Evolutionary conservation across 2,329 filamentous ascomycete genomes (phyloP), one percentile per base, ranked within the genome.

Genomic region (Aureobasidium sp.): DNA sequence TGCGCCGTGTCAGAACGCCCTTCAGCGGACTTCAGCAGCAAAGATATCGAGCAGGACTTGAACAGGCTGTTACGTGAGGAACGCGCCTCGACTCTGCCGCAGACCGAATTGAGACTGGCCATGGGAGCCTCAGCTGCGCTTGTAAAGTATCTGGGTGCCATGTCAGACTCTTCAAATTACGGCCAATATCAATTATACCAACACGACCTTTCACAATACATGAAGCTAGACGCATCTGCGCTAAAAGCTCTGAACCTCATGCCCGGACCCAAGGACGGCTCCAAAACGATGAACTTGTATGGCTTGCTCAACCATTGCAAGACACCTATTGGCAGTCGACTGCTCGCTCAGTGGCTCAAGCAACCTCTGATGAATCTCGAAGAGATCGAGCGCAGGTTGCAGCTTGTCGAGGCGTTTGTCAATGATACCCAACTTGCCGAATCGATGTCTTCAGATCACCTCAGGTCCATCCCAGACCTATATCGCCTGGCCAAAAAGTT

Each of bases 101-200:
- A 96, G 74, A 93, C 91, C 0, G 93, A 99, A 64, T 79, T 97
- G 60, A 97, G 96, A 76, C 80, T 97, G 50, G 94, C 94, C 3
- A 97, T 99, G 92, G 91, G 92, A 15, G 90, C 94, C 34, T 92
- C 94, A 0, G 88, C 94, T 6, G 90, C 93, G 8, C 78, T 99
- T 68, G 96, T 99, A 78, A 96, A 93, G 73, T 99, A 99, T 68
- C 83, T 99, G 3, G 88, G 89, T 39, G 87, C 95, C 39, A 84
- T 99, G 76, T 90, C 94, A 34, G 94, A 99, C 72, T 80, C 90
- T 1, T 91, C 90, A 62, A 99, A 99, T 75, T 97, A 97, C 74
- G 94, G 95, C 3, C 93, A 99, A 72, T 99, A 95, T 71, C 90
- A 93, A 73, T 83, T 99, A 17, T 99, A 97, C 71, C 94, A 99